These are phyloP conservation scores for Zygoascus biomembranicola DNA, from an alignment of 805 yeast species.

Conservation along the genomic window DNA sequence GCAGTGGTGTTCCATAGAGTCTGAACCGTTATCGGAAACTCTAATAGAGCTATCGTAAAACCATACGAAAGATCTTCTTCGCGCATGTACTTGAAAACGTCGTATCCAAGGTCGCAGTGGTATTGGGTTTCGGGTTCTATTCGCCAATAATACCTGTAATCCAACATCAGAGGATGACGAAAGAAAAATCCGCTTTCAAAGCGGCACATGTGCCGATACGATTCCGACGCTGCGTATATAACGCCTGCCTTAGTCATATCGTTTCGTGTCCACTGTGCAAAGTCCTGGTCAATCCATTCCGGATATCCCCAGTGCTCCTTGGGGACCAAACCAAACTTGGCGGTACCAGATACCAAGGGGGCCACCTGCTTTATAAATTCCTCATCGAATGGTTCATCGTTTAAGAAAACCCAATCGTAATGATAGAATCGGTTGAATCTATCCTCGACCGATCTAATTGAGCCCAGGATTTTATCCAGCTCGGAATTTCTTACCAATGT, in stretches of 20 bases:
- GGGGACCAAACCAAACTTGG: constrained; percentile 69
- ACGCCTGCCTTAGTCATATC: constrained; percentile 43
- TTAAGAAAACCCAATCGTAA: constrained; percentile 89
- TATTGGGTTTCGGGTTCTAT: constrained; percentile 82
- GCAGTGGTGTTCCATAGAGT: constrained; percentile 69
- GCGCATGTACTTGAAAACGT: constrained; percentile 68
- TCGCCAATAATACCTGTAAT: constrained; percentile 92
- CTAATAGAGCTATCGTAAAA: constrained; percentile 72
- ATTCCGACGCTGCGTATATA: constrained; percentile 58
- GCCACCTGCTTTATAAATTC: constrained; percentile 60
- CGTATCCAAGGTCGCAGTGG: constrained; percentile 77
- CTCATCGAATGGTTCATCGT: constrained; percentile 70
- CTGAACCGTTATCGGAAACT: constrained; percentile 61
- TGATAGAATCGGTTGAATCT: constrained; percentile 68
- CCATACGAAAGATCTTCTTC: constrained; percentile 69
- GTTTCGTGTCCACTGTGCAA: constrained; percentile 49
- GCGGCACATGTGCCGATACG: constrained; percentile 88
- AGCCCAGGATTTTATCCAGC: constrained; percentile 47
- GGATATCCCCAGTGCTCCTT: constrained; percentile 83
- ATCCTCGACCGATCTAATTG: constrained; percentile 74
- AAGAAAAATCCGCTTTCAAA: constrained; percentile 86
- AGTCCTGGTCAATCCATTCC: constrained; percentile 65
- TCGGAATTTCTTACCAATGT: constrained; percentile 74
- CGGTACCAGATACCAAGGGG: constrained; percentile 56
- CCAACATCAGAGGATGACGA: constrained; percentile 62